A percentile compares a stretch with the other conserved stretches of the same genome.
Evolutionary conservation across 1,284 basidiomycete species (phyloP).

Genomic region (Leccinum fallax): DNA sequence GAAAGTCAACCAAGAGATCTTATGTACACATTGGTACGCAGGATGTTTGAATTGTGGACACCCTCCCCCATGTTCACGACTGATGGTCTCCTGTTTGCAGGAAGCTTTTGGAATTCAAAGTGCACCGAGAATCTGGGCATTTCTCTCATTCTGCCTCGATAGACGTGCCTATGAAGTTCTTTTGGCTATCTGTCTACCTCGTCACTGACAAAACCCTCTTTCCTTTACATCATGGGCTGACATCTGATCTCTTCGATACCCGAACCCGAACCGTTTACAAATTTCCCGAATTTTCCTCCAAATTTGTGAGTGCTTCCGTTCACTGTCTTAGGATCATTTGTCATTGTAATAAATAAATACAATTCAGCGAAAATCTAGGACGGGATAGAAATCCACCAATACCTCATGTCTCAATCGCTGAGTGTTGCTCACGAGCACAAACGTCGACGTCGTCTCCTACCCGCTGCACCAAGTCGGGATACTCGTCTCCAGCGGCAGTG

Average conservation of each 20-base stretch:
- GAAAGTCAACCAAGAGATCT: background rate
- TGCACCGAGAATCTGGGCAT: background rate
- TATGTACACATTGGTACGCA: slow-evolving; percentile 6
- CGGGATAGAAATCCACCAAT: background rate
- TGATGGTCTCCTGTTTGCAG: background rate
- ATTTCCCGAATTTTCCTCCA: slow-evolving; percentile 1
- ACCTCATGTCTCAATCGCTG: background rate
- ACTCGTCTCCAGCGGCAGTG: background rate
- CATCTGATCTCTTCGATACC: slow-evolving; percentile 9
- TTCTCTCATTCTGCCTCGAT: background rate
- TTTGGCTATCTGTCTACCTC: background rate
- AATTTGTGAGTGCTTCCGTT: background rate
- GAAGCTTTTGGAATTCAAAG: slow-evolving; percentile 5
- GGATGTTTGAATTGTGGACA: background rate
- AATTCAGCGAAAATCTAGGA: slow-evolving; percentile 1
- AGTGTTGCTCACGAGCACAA: slow-evolving; percentile 11
- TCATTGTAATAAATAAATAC: background rate
- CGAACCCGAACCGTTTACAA: slow-evolving; percentile 12
- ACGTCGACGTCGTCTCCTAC: slow-evolving; percentile 6
- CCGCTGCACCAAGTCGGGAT: too few species aligned
- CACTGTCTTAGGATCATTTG: background rate
- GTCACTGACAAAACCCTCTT: background rate
- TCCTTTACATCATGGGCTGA: background rate
- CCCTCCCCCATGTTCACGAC: background rate
- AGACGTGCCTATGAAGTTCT: background rate